Evolutionary conservation across 164 flowering plant species (phyloP), one percentile per base, ranked within the genome.

Genomic region (Vitis rupestris): DNA sequence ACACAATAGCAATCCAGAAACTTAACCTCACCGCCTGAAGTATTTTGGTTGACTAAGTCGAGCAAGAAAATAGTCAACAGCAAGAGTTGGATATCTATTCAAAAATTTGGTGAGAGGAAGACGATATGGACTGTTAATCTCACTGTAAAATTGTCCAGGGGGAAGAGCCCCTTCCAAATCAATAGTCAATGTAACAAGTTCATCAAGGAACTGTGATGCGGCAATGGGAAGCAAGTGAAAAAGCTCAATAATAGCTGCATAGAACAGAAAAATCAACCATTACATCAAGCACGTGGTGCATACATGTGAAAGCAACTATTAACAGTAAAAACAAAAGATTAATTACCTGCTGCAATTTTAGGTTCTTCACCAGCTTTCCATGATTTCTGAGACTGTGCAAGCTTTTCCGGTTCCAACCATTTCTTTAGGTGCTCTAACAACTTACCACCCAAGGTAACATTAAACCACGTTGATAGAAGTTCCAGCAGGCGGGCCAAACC

Each of bases 341-440:
- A 68, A 53, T 61, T 70, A 93, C 99, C 99, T 65, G 99, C 97
- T 29, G 99, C 99, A 82, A 96, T 90, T 82, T 93, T 93, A 65
- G 99, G 99, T 75, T 93, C 99, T 76, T 96, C 99, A 51, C 99
- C 99, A 78, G 97, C 83, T 76, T 96, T 96, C 99, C 99, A 96
- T 31, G 94, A 82, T 75, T 93, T 96, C 78, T 91, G 97, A 70
- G 82, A 78, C 75, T 85, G 94, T n/a, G 97, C 93, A 76, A 96
- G 98, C 74, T 96, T 96, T 68, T 96, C 99, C n/a, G 99, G 99
- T 74, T 96, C 99, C 74, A 93, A 78, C 98, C 98, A 96, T 80
- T 89, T 96, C 76, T 87, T 93, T 19, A 96, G 90, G 82, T 96
- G 99, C 80, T 96, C 99, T 79, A 96, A 71, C 80, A 96, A 74